phyloP scores from a whole-genome alignment of 2,329 filamentous ascomycete species.

The Elsinoe perseae region DNA sequence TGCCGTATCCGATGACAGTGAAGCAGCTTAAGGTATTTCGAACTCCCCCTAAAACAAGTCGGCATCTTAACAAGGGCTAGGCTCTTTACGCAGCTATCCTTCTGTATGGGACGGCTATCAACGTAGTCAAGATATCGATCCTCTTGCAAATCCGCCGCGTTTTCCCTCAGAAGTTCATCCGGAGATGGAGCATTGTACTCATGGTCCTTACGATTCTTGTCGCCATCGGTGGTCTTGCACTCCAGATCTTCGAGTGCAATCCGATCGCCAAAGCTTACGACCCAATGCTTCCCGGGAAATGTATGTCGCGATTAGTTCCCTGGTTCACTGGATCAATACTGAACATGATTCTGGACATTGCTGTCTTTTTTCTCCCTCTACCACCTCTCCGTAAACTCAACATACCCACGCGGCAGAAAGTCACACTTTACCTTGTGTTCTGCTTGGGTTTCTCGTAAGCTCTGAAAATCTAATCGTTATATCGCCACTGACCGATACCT shows the following conservation, averaged over 20 bases:
- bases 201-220: neutral
- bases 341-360: conserved; percentile 2
- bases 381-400: neutral
- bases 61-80: neutral
- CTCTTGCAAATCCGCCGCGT: neutral
- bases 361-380: neutral
- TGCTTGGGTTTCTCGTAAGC: conserved; percentile 1
- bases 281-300: neutral
- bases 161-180: neutral
- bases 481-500: neutral
- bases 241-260: conserved; percentile 14
- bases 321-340: neutral
- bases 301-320: neutral
- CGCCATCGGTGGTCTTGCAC: neutral
- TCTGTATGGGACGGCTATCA: neutral
- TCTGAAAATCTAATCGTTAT: neutral
- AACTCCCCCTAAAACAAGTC: neutral
- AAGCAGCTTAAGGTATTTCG: neutral
- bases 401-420: neutral
- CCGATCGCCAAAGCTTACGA: neutral
- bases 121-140: neutral
- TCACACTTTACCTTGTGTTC: conserved; percentile 3
- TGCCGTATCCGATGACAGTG: neutral
- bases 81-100: neutral
- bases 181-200: neutral